Conservation (phyloP, 176 grass and related monocot species). For the Bromus sterilis region DNA sequence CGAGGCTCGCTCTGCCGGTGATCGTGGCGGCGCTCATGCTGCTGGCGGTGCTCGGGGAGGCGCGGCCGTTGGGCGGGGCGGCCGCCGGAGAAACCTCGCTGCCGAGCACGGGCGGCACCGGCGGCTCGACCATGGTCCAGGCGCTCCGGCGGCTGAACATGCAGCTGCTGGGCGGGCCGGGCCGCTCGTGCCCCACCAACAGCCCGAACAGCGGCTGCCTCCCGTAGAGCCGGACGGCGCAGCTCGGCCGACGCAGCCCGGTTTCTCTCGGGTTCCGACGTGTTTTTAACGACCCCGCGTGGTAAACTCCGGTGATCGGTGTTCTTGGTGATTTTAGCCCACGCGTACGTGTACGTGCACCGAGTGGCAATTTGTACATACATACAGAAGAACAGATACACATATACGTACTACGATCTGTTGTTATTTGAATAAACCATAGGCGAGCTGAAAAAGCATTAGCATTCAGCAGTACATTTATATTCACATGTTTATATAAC, state of each 20-base stretch:
- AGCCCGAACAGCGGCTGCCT: slow-evolving; percentile 39
- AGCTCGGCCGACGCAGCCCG: neutral
- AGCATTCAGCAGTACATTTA: neutral
- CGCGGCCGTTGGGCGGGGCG: slow-evolving; percentile 17
- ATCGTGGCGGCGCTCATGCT: neutral
- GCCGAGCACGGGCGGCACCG: neutral
- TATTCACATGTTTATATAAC: neutral
- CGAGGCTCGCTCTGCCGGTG: neutral
- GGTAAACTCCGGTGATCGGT: neutral
- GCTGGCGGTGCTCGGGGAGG: slow-evolving; percentile 14
- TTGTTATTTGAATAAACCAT: neutral
- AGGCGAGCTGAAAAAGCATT: neutral
- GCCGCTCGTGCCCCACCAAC: slow-evolving; percentile 29
- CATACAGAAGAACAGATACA: neutral
- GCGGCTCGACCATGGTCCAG: slow-evolving; percentile 13
- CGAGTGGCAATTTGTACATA: neutral
- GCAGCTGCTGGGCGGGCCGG: slow-evolving; percentile 37
- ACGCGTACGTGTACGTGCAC: neutral
- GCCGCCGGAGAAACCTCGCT: neutral
- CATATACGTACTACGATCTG: no score
- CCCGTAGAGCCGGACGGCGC: neutral
- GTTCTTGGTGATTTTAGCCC: neutral
- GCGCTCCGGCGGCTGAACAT: slow-evolving; percentile 31
- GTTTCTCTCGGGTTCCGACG: neutral
- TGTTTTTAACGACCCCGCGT: neutral